Percentiles rank a stretch among this genome's conserved stretches.
Conservation (phyloP, 1,284 basidiomycete genomes). For the Vanrija sp. region DNA sequence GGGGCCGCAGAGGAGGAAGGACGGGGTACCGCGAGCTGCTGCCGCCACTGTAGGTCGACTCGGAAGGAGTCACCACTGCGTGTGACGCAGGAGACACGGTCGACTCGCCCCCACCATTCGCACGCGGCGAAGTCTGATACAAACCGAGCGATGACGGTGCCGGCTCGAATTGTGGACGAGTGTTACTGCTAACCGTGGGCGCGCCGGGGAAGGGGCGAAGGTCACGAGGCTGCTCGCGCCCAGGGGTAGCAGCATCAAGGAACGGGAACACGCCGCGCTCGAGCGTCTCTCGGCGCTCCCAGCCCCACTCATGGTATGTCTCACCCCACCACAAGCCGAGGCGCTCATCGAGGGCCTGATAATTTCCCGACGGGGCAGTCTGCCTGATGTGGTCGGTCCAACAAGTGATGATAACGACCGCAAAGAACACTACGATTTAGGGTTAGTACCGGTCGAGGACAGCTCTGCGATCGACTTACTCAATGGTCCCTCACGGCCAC, state of each 20-base stretch:
- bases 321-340: slow-evolving; percentile 40
- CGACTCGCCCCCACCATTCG: not conserved
- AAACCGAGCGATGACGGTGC: not conserved
- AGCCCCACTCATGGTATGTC: slow-evolving; percentile 37
- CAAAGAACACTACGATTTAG: slow-evolving; percentile 35
- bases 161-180: not conserved
- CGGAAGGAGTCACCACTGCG: slow-evolving; percentile 3
- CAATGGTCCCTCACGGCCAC: slow-evolving; percentile 40
- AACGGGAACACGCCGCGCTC: slow-evolving; percentile 25
- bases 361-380: slow-evolving; percentile 16
- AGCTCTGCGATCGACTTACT: slow-evolving; percentile 28
- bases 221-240: not conserved
- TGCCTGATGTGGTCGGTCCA: slow-evolving; percentile 40
- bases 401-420: slow-evolving; percentile 36
- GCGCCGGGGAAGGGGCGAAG: too few species aligned
- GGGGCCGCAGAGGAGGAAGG: slow-evolving; percentile 25
- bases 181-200: too few species aligned
- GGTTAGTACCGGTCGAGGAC: not conserved
- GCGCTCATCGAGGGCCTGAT: slow-evolving; percentile 31
- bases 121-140: not conserved
- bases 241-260: not conserved
- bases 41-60: not conserved
- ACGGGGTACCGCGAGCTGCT: slow-evolving; percentile 14
- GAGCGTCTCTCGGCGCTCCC: slow-evolving; percentile 27
- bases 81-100: slow-evolving; percentile 5